phyloP scores from a whole-genome alignment of 768 basidiomycete species.

The Vishniacozyma victoriae region DNA sequence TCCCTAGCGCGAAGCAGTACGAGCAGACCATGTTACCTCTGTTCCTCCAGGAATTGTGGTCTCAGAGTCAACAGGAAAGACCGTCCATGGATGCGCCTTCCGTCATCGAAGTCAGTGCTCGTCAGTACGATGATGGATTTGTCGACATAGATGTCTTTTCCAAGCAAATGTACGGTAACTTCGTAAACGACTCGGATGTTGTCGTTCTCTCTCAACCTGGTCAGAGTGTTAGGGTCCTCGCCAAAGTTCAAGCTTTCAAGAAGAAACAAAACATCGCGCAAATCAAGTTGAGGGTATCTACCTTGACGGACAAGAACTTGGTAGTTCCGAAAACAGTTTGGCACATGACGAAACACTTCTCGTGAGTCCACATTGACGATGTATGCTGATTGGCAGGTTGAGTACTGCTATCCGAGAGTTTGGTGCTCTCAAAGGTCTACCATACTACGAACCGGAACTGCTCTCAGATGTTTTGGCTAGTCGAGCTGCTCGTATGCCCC shows the following conservation, averaged over 20 bases:
- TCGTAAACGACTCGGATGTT: slow-evolving; percentile 73
- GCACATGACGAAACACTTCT: slow-evolving; percentile 71
- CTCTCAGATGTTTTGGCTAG: slow-evolving; percentile 66
- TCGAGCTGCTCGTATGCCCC: slow-evolving; percentile 51
- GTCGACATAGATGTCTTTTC: slow-evolving; percentile 68
- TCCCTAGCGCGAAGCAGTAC: slow-evolving; percentile 64
- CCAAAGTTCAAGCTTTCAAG: slow-evolving; percentile 60
- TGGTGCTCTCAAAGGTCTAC: slow-evolving; percentile 71
- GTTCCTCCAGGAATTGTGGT: slow-evolving; percentile 83
- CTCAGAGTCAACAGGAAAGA: slow-evolving; percentile 70
- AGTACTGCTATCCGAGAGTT: slow-evolving; percentile 91
- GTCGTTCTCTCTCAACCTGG: slow-evolving; percentile 65
- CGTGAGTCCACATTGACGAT: slow-evolving; percentile 53
- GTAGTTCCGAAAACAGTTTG: slow-evolving; percentile 64
- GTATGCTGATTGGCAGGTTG: slow-evolving; percentile 53
- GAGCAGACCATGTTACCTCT: slow-evolving; percentile 73
- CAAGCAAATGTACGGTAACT: slow-evolving; percentile 70
- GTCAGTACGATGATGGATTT: slow-evolving; percentile 73
- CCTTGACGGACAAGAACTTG: slow-evolving; percentile 50
- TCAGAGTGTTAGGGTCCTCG: slow-evolving; percentile 57
- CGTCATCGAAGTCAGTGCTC: slow-evolving; percentile 59
- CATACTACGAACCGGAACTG: slow-evolving; percentile 64
- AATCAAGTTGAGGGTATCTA: slow-evolving; percentile 54
- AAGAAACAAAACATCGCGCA: slow-evolving; percentile 53
- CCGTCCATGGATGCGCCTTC: slow-evolving; percentile 58